These are phyloP conservation scores for Carpinus fangiana DNA, from an alignment of 306 rosid species.

Conservation along the genomic window DNA sequence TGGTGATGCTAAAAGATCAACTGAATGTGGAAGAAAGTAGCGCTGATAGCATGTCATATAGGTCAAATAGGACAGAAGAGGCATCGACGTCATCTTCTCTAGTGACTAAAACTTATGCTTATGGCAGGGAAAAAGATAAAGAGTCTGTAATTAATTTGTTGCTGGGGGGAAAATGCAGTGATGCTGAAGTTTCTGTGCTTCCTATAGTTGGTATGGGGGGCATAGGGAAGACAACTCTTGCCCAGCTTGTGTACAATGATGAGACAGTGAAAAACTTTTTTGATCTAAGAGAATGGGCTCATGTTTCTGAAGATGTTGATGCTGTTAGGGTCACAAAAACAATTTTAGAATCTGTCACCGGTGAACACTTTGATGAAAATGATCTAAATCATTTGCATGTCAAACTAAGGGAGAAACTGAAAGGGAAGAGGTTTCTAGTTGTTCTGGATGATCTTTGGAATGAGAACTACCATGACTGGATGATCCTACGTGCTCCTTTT, in stretches of 20 bases:
- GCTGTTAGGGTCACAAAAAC: not conserved
- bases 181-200: not conserved
- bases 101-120: not conserved
- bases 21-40: not conserved
- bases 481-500: not conserved
- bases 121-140: conserved; percentile 25
- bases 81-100: not conserved
- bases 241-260: not conserved
- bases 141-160: not conserved
- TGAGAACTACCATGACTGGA: conserved; percentile 2
- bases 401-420: not conserved
- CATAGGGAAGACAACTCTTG: not conserved
- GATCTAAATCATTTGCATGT: not conserved
- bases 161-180: not conserved
- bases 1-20: not conserved
- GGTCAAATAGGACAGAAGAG: too few species aligned
- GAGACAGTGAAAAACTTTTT: not conserved
- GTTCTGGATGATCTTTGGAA: conserved; percentile 9
- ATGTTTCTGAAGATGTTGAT: not conserved
- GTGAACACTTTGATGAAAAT: rapidly evolving
- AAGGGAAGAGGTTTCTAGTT: not conserved
- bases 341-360: too few species aligned
- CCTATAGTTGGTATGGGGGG: conserved; percentile 15
- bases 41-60: not conserved
- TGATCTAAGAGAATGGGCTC: not conserved